Conservation (phyloP, 139 green algal species). For the Diplosphaera chodatii region DNA sequence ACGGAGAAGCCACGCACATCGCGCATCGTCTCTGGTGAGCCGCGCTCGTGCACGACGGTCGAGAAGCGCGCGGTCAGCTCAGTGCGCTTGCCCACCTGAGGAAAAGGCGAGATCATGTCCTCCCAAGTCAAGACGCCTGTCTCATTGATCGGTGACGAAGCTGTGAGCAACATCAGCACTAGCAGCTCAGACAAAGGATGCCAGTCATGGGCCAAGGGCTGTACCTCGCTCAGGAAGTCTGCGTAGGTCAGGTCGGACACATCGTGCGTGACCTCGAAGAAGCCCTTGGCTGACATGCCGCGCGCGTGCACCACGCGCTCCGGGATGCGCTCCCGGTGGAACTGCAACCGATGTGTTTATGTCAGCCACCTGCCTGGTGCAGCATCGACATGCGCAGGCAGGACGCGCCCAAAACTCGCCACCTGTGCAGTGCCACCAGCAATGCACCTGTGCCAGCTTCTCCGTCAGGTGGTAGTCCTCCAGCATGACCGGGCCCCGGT, state of each 20-base stretch:
- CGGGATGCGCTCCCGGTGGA: constrained; percentile 28
- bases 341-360: too few relatives aligned
- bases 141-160: too few relatives aligned
- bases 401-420: too few relatives aligned
- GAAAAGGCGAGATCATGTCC: too few relatives aligned
- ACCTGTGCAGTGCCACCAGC: too few relatives aligned
- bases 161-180: too few relatives aligned
- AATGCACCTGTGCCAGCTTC: constrained; percentile 20
- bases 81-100: constrained; percentile 38
- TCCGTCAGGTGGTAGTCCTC: constrained; percentile 44
- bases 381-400: too few relatives aligned
- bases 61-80: constrained; percentile 48
- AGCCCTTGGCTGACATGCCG: constrained; percentile 22
- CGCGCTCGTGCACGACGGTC: constrained; percentile 49
- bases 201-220: too few relatives aligned
- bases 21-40: constrained; percentile 42
- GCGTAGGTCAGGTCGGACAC: constrained; percentile 44
- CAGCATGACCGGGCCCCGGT: constrained; percentile 23
- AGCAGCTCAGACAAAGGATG: too few relatives aligned
- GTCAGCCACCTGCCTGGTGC: too few relatives aligned
- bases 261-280: constrained; percentile 38
- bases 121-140: too few relatives aligned
- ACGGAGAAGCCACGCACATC: constrained; percentile 52
- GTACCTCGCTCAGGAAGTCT: constrained; percentile 34
- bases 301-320: constrained; percentile 36